These are phyloP conservation scores for Sugiyamaella paludigena DNA, from an alignment of 1,139 yeast species.

Conservation along the genomic window DNA sequence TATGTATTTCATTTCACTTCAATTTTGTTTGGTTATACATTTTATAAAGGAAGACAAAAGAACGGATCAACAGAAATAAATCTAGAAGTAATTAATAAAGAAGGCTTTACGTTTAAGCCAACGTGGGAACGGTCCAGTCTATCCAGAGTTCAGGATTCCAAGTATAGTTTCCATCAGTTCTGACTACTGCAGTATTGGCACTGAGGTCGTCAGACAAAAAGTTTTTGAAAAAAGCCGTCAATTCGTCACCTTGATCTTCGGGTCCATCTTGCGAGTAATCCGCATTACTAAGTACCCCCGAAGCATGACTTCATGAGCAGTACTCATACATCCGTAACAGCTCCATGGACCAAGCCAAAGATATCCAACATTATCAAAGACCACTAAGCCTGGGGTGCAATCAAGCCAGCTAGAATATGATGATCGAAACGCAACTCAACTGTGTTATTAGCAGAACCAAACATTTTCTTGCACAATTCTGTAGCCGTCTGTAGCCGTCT, in stretches of 20 bases:
- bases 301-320: conserved; percentile 7
- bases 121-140: conserved; percentile 9
- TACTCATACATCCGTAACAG: conserved; percentile 5
- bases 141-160: conserved; percentile 5
- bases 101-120: too few species aligned
- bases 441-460: conserved; percentile 11
- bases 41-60: too few species aligned
- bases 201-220: conserved; percentile 9
- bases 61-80: too few species aligned
- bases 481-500: conserved; percentile 11
- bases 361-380: conserved; percentile 8
- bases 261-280: conserved; percentile 13
- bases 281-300: conserved; percentile 5
- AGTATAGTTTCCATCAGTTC: conserved; percentile 4
- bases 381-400: conserved; percentile 10
- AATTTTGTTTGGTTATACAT: too few species aligned
- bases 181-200: conserved; percentile 8
- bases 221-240: conserved; percentile 9
- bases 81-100: too few species aligned
- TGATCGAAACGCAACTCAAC: conserved; percentile 8
- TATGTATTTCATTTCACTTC: too few species aligned
- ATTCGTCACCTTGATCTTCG: conserved; percentile 8
- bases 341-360: conserved; percentile 11
- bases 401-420: conserved; percentile 12
- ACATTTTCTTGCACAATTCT: conserved; percentile 9